Evolutionary conservation across 2,329 filamentous ascomycete genomes (phyloP), one percentile per base, ranked within the genome.

Genomic region (Fusarium anguioides): DNA sequence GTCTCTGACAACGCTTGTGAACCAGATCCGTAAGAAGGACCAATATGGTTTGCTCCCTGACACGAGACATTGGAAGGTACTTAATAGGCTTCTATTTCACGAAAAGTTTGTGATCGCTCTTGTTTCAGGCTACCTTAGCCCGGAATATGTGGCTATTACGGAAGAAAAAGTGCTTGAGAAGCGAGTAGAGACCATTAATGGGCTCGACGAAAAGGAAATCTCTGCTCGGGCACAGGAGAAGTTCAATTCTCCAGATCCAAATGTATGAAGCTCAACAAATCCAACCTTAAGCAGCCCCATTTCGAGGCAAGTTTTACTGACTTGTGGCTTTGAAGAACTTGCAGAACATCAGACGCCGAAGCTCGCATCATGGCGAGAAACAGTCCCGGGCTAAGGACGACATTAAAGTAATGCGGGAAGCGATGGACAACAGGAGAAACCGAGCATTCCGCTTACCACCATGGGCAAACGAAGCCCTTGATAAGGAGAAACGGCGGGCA

Each of bases 41-140:
- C 52, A 60, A 4, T 59, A 51, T 21, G 78, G 77, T 3, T 72
- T 77, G 48, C 52, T 79, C 6, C 72, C 69, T 4, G 77, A 81
- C 51, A 69, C 71, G n/a, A 58, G 66, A 9, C 79, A 76, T 24
- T 81, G 79, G 79, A 74, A 71, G n/a, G 57, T 69, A 11, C 71
- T 81, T 1, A 45, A 64, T 18, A 64, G 66, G 14, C 49, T 79
- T 10, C 60, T 75, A 6, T 53, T 45, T 2, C 57, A 75, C 11
- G 58, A 75, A 6, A 73, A 75, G 17, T 77, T 82, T 60, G 72
- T 75, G 18, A 63, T 73, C 6, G 76, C 75, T 2, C 56, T 78
- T 3, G 56, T 75, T 10, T 67, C 68, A 2, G 75, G 75, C 0
- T 53, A 65, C 5, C 56, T 78, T 3, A 64, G 69, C 5, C 60